Base-by-base conservation (phyloP, 345 rosid genomes). In the Cardamine resedifolia region DNA sequence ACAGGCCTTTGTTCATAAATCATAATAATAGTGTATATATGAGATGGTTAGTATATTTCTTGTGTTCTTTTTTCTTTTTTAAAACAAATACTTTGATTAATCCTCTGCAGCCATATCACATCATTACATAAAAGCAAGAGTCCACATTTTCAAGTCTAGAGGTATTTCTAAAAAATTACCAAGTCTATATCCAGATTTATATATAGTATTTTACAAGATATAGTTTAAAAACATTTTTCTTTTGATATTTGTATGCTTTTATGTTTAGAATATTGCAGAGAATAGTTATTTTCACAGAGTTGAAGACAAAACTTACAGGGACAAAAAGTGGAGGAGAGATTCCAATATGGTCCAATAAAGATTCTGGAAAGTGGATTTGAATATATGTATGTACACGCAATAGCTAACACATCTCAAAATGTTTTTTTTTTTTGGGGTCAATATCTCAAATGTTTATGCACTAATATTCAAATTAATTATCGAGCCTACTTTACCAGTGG, bases 281-380 rank as follows among this genome's bases (percentile, higher is more conserved):
- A 23, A 20, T 30, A 70, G 28, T 30, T 72, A 31, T 58, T 66
- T 50, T 66, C 44, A 74, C 28, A 38, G 26, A 27, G 53, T 49
- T 39, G 58, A 71, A 48, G 66, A 74, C 60, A 58, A 66, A 74
- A 31, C 44, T 49, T 27, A 58, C 20, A 15, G 33, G 26, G 33
- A 30, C 48, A 67, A 47, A 66, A 66, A 38, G 63, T 52, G 51
- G 59, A 55, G 23, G 60, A 50, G 60, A 50, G 78, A 74, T 50
- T 74, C 55, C 38, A 20, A 30, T 58, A n/a, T n/a, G 78, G 78
- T 67, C 73, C 73, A 50, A 27, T 58, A 15, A 19, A 49, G 27
- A 66, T 73, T 45, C 33, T 58, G 19, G 64, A 43, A 27, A 67
- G 33, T 58, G 12, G 30, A 24, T 58, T 39, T 27, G 52, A 36